Base-by-base conservation (phyloP, 495 filamentous ascomycete species). In the Lindgomyces ingoldianus region DNA sequence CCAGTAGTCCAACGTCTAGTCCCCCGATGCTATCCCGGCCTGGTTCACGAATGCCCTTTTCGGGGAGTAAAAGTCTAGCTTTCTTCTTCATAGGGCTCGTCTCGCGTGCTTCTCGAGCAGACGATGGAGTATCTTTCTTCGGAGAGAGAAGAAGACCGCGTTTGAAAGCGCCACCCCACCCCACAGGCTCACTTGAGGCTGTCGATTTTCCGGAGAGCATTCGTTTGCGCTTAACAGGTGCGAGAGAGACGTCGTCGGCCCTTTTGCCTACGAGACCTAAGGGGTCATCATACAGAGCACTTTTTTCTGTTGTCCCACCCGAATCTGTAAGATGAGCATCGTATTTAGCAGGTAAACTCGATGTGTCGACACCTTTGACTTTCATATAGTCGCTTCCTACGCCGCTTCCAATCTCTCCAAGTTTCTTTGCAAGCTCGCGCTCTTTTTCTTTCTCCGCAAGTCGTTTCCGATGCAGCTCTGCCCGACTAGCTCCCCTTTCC, bases 371-470 rank as follows among this genome's bases (percentile, higher is more conserved):
- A 9, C 41, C 53, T 24, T 69, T 69, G 9, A 53, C 11, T 39
- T 50, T 68, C 75, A 94, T 84, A 76, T 96, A 96, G 55, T 94
- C 89, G 45, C 83, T 85, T 2, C 90, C 92, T 0, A 89, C 81
- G 12, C 87, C 87, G 52, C 81, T 84, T 0, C 88, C 88, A 1
- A 81, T 79, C 3, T 80, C 79, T 19, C 80, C 81, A 8, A 98
- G 81, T 62, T 83, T 86, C 68, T 84, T 83, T 24, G 87, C 87
- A 50, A 98, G 85, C 48, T 96, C 89, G 8, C 86, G 81, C 74
- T 98, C 94, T 62, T 86, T 88, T 70, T 96, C 86, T 55, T 87
- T 81, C 21, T 85, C 85, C 11, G 81, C 86, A 1, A 93, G 80
- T 4, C 86, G 83, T 45, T 87, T 83, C 46, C 87, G 85, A 59